phyloP scores from a whole-genome alignment of 78 protist species.

The Salpingoeca rosetta region DNA sequence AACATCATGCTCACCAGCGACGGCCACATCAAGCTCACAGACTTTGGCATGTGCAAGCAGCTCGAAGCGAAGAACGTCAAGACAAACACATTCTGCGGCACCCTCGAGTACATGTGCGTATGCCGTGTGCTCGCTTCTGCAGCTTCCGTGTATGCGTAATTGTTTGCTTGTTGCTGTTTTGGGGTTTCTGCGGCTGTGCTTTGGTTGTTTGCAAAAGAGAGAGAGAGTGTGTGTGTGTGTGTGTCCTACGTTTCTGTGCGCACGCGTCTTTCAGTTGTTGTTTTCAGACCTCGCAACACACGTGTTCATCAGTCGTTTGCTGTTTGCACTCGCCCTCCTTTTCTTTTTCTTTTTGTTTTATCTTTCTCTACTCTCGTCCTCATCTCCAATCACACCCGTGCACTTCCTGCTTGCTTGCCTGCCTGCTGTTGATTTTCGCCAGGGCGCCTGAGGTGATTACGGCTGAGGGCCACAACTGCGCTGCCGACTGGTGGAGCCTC shows the following conservation, averaged over 20 bases:
- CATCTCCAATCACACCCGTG: neutral
- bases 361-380: neutral
- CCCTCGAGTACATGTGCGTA: slow-evolving; percentile 75
- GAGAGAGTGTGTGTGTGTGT: no score
- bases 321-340: no score
- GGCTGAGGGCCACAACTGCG: slow-evolving; percentile 55
- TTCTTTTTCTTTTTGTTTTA: neutral
- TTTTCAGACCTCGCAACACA: no score
- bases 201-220: no score
- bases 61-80: slow-evolving; percentile 13
- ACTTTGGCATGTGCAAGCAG: slow-evolving; percentile 72
- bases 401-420: neutral
- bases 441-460: slow-evolving; percentile 47
- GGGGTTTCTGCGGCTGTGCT: no score
- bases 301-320: no score
- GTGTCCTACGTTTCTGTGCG: no score
- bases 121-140: neutral
- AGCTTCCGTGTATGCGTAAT: neutral
- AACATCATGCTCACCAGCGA: slow-evolving; percentile 28
- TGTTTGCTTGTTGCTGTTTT: no score
- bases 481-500: slow-evolving; percentile 91
- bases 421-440: neutral
- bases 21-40: slow-evolving; percentile 82
- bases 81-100: slow-evolving; percentile 89
- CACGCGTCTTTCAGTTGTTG: no score